Evolutionary conservation across 2,329 filamentous ascomycete species (phyloP).

Genomic region (Phaeosphaeria sp.): DNA sequence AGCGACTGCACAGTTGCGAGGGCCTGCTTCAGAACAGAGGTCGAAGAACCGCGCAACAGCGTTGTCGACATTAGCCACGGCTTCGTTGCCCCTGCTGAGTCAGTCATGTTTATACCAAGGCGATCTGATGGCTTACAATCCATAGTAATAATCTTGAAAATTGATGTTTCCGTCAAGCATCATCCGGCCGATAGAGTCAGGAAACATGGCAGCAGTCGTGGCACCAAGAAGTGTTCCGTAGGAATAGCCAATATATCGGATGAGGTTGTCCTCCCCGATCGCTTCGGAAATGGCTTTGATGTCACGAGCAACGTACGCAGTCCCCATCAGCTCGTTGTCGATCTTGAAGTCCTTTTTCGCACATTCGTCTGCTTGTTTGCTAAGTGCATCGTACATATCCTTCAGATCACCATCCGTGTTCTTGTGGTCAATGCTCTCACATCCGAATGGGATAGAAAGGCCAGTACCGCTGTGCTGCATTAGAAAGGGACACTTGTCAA

Average conservation of each 20-base stretch:
- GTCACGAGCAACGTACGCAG: conserved; percentile 55
- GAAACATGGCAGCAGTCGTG: conserved; percentile 35
- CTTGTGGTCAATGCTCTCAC: not conserved
- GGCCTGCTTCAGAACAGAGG: conserved; percentile 59
- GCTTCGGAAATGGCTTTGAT: conserved; percentile 55
- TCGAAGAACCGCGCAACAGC: conserved; percentile 57
- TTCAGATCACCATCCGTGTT: conserved; percentile 1
- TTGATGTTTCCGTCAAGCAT: conserved; percentile 53
- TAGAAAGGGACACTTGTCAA: not conserved
- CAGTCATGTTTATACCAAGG: not conserved
- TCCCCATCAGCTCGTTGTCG: conserved; percentile 42
- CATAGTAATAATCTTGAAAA: conserved; percentile 12
- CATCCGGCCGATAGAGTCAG: conserved; percentile 23
- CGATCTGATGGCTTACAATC: conserved; percentile 1
- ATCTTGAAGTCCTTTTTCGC: not conserved
- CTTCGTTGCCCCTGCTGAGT: conserved; percentile 5
- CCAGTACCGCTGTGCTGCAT: not conserved
- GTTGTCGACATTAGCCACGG: conserved; percentile 1
- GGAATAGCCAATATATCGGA: conserved; percentile 50
- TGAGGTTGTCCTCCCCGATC: conserved; percentile 50
- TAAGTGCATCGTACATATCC: not conserved
- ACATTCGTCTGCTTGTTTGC: not conserved
- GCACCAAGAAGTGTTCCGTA: conserved; percentile 52
- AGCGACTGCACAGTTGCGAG: conserved; percentile 10
- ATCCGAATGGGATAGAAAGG: not conserved